Base-by-base conservation (phyloP, 768 basidiomycete species). In the Tephrocybe rancida region DNA sequence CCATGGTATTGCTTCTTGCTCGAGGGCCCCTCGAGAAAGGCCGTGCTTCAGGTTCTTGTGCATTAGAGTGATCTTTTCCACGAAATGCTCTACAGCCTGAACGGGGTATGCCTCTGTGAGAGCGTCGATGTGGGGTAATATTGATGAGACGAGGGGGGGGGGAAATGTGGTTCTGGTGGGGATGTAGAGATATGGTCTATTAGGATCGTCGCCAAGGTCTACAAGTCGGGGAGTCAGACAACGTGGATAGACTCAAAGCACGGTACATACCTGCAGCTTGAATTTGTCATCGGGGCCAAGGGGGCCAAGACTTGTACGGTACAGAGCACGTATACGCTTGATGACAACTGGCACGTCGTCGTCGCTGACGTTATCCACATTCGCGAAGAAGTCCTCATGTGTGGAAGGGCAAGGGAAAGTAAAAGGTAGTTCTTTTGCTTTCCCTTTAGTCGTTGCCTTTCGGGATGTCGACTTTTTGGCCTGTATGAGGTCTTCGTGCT, bases 251-350 rank as follows among this genome's bases (percentile, higher is more conserved):
- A 22, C 25, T 8, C 8, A 18, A 25, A 26, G 37, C 22, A 16
- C 22, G 30, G 67, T 78, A 46, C 57, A 37, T 8, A 92, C 95
- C 83, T 96, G 92, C 19, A 98, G 75, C 71, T 91, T 97, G 66
- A 82, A 79, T 65, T 95, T 97, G 75, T 99, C 98, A 18, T 91
- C 94, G 18, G 87, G 83, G 1, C 83, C n/a, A n/a, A n/a, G n/a
- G n/a, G n/a, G n/a, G n/a, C n/a, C 86, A n/a, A 98, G 75, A 64
- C 92, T 96, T 1, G 95, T 90, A 65, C 98, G 97, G 64, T 97
- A 87, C 7, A 98, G 72, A 0, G 92, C 81, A 10, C 95, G 84
- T 42, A 98, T 95, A 39, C 97, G 88, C 64, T 98, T 88, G 30
- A 98, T 77, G 1, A 98, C 92, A 0, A 77, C 85, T 3, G 86